Conservation (phyloP, 2,329 filamentous ascomycete genomes). For the Eutypella sp. region DNA sequence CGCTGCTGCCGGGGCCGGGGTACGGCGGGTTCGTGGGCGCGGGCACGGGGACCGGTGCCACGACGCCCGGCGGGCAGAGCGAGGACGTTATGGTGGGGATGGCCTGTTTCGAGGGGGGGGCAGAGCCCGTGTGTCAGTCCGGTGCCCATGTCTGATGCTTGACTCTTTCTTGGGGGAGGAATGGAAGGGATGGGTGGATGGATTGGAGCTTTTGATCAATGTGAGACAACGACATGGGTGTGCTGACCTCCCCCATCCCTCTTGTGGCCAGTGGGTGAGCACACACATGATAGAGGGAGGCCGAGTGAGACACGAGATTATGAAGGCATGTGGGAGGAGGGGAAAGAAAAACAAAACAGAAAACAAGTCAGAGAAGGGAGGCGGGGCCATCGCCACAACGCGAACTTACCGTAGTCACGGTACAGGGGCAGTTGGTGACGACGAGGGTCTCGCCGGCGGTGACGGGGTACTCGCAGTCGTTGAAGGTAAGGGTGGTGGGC, state of each 20-base stretch:
- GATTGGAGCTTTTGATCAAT: neutral
- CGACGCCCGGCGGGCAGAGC: constrained; percentile 13
- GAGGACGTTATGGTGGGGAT: constrained; percentile 17
- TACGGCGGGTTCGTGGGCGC: neutral
- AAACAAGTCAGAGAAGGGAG: neutral
- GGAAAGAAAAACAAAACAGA: neutral
- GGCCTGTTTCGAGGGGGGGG: constrained; percentile 10
- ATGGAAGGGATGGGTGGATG: neutral
- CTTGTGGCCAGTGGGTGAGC: too few species aligned
- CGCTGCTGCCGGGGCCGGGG: too few species aligned
- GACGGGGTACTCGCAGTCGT: constrained; percentile 48
- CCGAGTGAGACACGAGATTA: neutral
- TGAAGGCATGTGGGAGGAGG: neutral
- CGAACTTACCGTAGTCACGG: constrained; percentile 27
- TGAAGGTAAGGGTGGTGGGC: constrained; percentile 48
- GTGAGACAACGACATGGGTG: too few species aligned
- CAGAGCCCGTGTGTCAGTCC: constrained; percentile 7
- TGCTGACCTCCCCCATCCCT: neutral
- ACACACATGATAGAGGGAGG: too few species aligned
- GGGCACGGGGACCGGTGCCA: neutral
- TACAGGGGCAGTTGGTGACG: constrained; percentile 52
- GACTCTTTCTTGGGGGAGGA: constrained; percentile 6
- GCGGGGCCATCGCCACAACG: neutral
- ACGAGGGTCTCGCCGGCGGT: constrained; percentile 50
- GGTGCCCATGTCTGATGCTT: constrained; percentile 10